Percentiles rank a stretch among this genome's conserved stretches.
Evolutionary conservation across 2,329 filamentous ascomycete species (phyloP).

Genomic region (Diplodia scrobiculata): DNA sequence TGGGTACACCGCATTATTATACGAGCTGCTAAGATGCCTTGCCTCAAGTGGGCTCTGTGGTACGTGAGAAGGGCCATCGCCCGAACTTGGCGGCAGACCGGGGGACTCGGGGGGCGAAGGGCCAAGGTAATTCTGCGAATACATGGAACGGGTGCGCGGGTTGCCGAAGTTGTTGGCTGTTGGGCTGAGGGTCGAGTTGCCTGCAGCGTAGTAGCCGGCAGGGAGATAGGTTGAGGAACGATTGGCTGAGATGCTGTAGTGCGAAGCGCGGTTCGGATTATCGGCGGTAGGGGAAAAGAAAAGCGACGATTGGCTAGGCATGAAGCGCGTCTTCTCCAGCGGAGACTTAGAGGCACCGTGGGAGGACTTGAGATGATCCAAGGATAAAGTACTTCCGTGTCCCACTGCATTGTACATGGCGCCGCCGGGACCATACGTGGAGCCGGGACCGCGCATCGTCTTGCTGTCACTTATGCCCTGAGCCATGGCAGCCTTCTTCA

Average conservation of each 20-base stretch:
- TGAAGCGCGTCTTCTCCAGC: conserved; percentile 36
- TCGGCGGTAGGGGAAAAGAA: conserved; percentile 93
- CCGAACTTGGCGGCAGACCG: conserved; percentile 19
- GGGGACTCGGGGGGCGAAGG: conserved; percentile 26
- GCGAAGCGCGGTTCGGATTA: conserved; percentile 31
- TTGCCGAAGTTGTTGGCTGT: conserved; percentile 10
- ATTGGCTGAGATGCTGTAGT: conserved; percentile 37
- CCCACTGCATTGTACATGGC: conserved; percentile 31
- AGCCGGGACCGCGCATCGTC: conserved; percentile 49
- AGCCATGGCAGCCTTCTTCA: conserved; percentile 78
- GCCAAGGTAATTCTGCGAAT: conserved; percentile 9
- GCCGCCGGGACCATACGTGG: conserved; percentile 45
- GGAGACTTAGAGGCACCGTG: conserved; percentile 36
- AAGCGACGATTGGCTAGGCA: conserved; percentile 56
- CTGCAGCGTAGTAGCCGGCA: conserved; percentile 84
- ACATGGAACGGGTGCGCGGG: conserved; percentile 23
- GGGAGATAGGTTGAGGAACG: conserved; percentile 82
- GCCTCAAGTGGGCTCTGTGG: conserved; percentile 23
- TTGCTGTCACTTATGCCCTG: conserved; percentile 72
- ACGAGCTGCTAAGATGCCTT: conserved; percentile 2
- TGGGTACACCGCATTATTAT: neutral
- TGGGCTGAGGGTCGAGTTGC: conserved; percentile 41
- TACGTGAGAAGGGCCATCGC: conserved; percentile 20
- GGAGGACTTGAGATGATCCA: conserved; percentile 53
- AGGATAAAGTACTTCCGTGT: conserved; percentile 57